These are phyloP conservation scores for Botrytis squamosa DNA, from an alignment of 2,329 filamentous ascomycete genomes.

Conservation along the genomic window DNA sequence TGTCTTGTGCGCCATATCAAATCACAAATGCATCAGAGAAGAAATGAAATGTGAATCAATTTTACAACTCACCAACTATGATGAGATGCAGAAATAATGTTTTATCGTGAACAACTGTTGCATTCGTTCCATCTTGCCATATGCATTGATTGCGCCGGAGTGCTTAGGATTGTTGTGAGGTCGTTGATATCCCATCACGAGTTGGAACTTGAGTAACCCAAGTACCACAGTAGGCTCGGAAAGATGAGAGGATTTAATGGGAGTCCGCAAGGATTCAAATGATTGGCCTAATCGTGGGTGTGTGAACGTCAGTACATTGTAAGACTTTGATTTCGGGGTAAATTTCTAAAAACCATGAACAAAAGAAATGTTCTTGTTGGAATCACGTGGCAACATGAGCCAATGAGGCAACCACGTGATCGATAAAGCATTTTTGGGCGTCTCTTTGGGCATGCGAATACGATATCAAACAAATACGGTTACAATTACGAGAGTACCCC, in stretches of 20 bases:
- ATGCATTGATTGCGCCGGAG: background rate
- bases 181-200: background rate
- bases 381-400: background rate
- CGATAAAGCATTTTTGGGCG: background rate
- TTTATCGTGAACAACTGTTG: background rate
- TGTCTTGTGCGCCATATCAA: background rate
- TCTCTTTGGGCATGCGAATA: background rate
- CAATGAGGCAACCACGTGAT: background rate
- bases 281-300: background rate
- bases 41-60: background rate
- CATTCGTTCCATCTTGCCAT: background rate
- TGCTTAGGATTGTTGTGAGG: background rate
- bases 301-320: background rate
- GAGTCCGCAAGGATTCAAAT: background rate
- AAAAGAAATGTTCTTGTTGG: background rate
- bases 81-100: background rate
- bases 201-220: background rate
- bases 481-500: background rate
- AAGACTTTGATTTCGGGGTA: background rate
- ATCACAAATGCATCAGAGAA: background rate
- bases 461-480: background rate
- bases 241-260: background rate
- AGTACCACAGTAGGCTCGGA: background rate
- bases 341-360: background rate
- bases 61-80: slow-evolving; percentile 1